Conservation (phyloP, 768 basidiomycete genomes). For the Amanita rubescens region DNA sequence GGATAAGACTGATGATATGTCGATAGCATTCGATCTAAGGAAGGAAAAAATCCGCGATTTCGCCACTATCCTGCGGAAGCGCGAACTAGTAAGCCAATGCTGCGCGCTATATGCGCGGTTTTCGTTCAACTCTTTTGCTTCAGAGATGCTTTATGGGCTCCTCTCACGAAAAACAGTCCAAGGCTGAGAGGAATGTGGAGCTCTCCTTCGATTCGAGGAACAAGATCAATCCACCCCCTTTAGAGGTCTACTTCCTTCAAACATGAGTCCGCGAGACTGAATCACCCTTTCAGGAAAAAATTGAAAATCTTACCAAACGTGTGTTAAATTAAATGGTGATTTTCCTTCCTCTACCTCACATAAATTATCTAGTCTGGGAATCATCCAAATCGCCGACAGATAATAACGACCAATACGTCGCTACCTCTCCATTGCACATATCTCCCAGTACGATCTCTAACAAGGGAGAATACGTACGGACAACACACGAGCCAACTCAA, state of each 20-base stretch:
- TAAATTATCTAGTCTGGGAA: slow-evolving; percentile 7
- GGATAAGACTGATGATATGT: slow-evolving; percentile 14
- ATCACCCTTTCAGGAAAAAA: slow-evolving; percentile 15
- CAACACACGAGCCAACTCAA: background rate
- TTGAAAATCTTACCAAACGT: slow-evolving; percentile 19
- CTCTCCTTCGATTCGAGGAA: slow-evolving; percentile 13
- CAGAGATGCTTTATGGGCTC: slow-evolving; percentile 10
- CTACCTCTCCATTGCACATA: background rate
- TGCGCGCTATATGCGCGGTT: background rate
- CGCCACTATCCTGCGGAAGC: slow-evolving; percentile 29
- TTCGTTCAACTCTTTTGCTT: background rate
- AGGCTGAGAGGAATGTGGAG: slow-evolving; percentile 15
- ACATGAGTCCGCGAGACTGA: background rate
- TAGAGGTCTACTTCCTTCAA: background rate
- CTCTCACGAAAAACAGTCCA: slow-evolving; percentile 16
- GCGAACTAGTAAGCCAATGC: slow-evolving; percentile 37
- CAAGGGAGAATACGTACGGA: background rate
- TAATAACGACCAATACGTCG: background rate
- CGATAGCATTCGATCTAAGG: slow-evolving; percentile 33
- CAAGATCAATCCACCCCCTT: slow-evolving; percentile 1
- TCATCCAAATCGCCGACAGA: background rate
- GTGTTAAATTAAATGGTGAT: background rate
- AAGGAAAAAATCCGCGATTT: slow-evolving; percentile 29
- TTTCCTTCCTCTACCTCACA: background rate
- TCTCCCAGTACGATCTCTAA: background rate